Evolutionary conservation across 2,329 filamentous ascomycete genomes (phyloP), one percentile per base, ranked within the genome.

Genomic region (Plenodomus tracheiphilus): DNA sequence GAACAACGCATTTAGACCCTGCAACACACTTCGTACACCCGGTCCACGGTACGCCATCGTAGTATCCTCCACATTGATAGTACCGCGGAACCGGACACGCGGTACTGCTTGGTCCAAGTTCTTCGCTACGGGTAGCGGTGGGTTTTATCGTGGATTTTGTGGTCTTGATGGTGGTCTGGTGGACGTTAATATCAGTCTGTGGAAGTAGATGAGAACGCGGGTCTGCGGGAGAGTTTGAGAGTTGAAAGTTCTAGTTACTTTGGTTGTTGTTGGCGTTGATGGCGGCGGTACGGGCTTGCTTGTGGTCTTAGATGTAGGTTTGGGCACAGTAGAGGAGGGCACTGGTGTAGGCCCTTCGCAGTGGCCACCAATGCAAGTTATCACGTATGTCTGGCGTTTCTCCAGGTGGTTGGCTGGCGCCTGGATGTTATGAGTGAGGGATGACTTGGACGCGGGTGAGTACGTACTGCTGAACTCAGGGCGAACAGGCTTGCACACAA

Each of bases 71-170:
- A 32, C 64, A 69, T 36, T 68, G 56, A 37, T 68, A 69, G 49
- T 66, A 66, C 21, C 65, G 46, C 17, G 65, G 64, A 4, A 69
- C 64, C 19, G 65, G 65, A 43, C 65, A 69, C 37, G 46, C 54
- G 0, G 65, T 66, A 47, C 63, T 66, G 45, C 63, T 67, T 15
- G 65, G 65, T 1, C 65, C 64, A 3, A 42, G 38, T 30, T 59
- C 62, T 16, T 56, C 61, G 4, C 22, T 30, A 16, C 30, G 43
- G 2, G 51, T 58, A 8, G 48, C 49, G 2, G 46, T 55, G 19
- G 51, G 50, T 15, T 49, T 44, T 3, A 36, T 30, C 16, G 37
- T 30, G n/a, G 50, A n/a, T 34, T 56, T 52, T 16, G 48, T 47
- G 10, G 39, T 52, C 2, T 46, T 46, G 13, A 46, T 45, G n/a